Percentiles rank a stretch among this genome's conserved stretches.
Evolutionary conservation across 2,329 filamentous ascomycete genomes (phyloP).

Genomic region (Colletotrichum limetticola): DNA sequence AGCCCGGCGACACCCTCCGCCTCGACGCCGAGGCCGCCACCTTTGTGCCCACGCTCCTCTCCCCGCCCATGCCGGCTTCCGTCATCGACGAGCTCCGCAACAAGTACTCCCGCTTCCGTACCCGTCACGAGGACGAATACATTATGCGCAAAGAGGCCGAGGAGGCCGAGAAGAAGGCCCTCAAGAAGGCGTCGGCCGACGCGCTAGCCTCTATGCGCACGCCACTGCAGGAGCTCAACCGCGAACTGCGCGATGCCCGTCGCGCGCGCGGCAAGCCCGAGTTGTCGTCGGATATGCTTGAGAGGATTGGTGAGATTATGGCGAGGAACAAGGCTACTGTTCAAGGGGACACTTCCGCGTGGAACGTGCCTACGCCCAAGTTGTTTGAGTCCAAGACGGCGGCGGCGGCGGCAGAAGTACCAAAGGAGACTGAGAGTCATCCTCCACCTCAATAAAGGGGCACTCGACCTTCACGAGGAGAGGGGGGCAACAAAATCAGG

Average conservation of each 20-base stretch:
- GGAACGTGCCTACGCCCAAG: neutral
- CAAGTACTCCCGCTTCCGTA: slow-evolving; percentile 84
- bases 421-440: neutral
- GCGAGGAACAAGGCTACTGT: slow-evolving; percentile 59
- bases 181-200: slow-evolving; percentile 65
- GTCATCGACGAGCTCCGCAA: slow-evolving; percentile 88
- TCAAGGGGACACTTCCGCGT: slow-evolving; percentile 43
- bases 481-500: neutral
- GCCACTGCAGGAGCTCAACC: slow-evolving; percentile 69
- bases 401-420: neutral
- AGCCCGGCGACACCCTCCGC: slow-evolving; percentile 77
- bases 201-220: slow-evolving; percentile 58
- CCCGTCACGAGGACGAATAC: slow-evolving; percentile 81
- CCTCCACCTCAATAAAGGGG: slow-evolving; percentile 22
- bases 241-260: slow-evolving; percentile 61
- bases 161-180: slow-evolving; percentile 59
- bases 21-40: slow-evolving; percentile 79
- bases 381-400: neutral
- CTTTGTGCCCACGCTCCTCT: slow-evolving; percentile 81
- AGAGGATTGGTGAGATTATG: slow-evolving; percentile 71
- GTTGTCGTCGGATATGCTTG: slow-evolving; percentile 68
- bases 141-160: slow-evolving; percentile 71
- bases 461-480: neutral
- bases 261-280: slow-evolving; percentile 65
- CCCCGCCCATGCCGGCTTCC: slow-evolving; percentile 80